These are phyloP conservation scores for Acanthamoeba sp. DNA, from an alignment of 208 protist genomes.

Conservation along the genomic window DNA sequence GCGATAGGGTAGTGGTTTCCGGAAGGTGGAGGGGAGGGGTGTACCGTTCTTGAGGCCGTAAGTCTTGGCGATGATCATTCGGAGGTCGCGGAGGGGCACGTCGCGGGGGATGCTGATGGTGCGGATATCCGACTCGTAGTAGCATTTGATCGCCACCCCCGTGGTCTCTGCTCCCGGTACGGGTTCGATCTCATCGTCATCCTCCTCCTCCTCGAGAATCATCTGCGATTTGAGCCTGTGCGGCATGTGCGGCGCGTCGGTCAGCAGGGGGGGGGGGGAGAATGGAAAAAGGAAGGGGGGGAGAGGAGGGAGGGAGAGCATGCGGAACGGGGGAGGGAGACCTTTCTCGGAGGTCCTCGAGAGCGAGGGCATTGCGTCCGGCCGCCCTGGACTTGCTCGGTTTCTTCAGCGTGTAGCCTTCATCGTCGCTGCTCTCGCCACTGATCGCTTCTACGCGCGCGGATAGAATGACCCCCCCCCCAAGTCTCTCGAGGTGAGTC, in stretches of 20 bases:
- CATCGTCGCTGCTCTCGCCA: constrained; percentile 51
- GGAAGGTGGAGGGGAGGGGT: background rate
- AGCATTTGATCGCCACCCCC: constrained; percentile 34
- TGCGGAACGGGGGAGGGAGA: background rate
- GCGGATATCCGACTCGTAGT: constrained; percentile 63
- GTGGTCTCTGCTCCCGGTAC: background rate
- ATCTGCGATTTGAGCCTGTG: background rate
- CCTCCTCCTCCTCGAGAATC: constrained; percentile 13
- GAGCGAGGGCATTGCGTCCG: constrained; percentile 3
- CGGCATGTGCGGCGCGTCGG: no score
- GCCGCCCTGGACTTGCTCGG: background rate
- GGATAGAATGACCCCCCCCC: no score
- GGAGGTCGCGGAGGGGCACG: constrained; percentile 38
- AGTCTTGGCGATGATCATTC: constrained; percentile 53
- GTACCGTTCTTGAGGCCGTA: constrained; percentile 44
- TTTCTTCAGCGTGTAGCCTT: background rate
- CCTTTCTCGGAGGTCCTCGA: constrained; percentile 49
- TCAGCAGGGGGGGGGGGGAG: background rate
- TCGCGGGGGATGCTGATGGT: constrained; percentile 50
- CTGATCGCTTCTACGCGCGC: background rate
- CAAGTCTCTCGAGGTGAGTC: no score
- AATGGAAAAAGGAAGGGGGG: background rate
- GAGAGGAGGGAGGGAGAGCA: background rate
- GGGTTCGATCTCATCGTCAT: background rate
- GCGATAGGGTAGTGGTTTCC: no score